These are phyloP conservation scores for Dryas alaskensis DNA, from an alignment of 306 rosid genomes.

Conservation along the genomic window DNA sequence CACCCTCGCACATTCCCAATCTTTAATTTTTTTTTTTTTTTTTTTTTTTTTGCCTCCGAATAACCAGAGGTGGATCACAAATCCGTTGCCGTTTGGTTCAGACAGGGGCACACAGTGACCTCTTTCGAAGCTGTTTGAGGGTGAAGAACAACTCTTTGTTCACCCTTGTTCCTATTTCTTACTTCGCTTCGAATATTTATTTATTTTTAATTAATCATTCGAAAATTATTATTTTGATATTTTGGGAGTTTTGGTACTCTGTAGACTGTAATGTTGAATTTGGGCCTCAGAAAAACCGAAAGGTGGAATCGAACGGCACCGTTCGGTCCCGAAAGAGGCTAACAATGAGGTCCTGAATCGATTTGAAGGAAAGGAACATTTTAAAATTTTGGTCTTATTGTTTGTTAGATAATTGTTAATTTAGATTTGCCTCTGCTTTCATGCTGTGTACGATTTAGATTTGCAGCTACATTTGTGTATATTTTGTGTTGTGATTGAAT, in stretches of 20 bases:
- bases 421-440: not conserved
- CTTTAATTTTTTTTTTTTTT: not conserved
- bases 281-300: too few relatives aligned
- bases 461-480: too few relatives aligned
- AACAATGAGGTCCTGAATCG: too few relatives aligned
- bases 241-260: too few relatives aligned
- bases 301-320: too few relatives aligned
- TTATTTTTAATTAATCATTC: not conserved
- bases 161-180: conserved; percentile 16
- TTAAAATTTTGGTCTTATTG: too few relatives aligned
- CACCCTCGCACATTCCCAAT: conserved; percentile 16
- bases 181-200: conserved; percentile 20
- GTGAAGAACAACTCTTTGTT: conserved; percentile 1
- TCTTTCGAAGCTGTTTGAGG: conserved; percentile 21
- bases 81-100: conserved; percentile 36
- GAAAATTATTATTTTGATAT: too few relatives aligned
- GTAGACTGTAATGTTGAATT: too few relatives aligned
- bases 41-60: conserved; percentile 22
- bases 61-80: conserved; percentile 21
- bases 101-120: conserved; percentile 35
- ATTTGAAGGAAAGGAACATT: too few relatives aligned
- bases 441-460: not conserved
- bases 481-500: not conserved
- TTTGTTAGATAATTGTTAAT: too few relatives aligned
- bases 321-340: too few relatives aligned